Conservation (phyloP, 2,329 filamentous ascomycete genomes). For the Fusarium napiforme region DNA sequence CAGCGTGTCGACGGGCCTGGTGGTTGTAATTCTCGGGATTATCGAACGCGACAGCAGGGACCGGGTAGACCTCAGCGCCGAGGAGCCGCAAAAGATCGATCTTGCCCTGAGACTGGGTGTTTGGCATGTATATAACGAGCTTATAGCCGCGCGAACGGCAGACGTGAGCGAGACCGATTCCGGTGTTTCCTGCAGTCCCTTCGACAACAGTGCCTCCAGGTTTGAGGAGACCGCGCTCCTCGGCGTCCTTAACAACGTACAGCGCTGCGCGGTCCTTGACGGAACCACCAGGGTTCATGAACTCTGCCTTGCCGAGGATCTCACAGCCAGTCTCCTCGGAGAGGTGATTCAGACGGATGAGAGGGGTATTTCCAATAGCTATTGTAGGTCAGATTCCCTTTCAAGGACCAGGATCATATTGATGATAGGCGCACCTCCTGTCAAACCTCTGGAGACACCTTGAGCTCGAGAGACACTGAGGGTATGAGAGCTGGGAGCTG, state of each 20-base stretch:
- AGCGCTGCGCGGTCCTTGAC: constrained; percentile 97
- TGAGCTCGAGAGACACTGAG: constrained; percentile 83
- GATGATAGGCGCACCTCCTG: constrained; percentile 73
- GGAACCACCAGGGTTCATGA: constrained; percentile 96
- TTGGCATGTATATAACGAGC: constrained; percentile 99
- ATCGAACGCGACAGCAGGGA: constrained; percentile 94
- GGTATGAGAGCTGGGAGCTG: constrained; percentile 66
- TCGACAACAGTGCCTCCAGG: constrained; percentile 95
- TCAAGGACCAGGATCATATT: background rate
- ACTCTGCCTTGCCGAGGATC: constrained; percentile 95
- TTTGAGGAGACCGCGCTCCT: constrained; percentile 83
- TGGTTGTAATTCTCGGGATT: constrained; percentile 98
- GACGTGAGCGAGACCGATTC: constrained; percentile 96
- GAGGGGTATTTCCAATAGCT: constrained; percentile 98
- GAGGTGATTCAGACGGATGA: constrained; percentile 88
- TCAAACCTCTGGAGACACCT: constrained; percentile 79
- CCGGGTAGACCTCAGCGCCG: constrained; percentile 94
- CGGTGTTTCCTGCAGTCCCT: constrained; percentile 97
- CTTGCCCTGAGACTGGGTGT: constrained; percentile 98
- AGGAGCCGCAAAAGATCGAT: constrained; percentile 91
- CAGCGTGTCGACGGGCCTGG: constrained; percentile 91
- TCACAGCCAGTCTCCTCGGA: constrained; percentile 94
- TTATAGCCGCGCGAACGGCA: constrained; percentile 92
- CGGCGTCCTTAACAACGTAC: constrained; percentile 93
- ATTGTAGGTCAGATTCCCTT: background rate